Base-by-base conservation (phyloP, 177 flowering plant species). In the Vitis hybrid region DNA sequence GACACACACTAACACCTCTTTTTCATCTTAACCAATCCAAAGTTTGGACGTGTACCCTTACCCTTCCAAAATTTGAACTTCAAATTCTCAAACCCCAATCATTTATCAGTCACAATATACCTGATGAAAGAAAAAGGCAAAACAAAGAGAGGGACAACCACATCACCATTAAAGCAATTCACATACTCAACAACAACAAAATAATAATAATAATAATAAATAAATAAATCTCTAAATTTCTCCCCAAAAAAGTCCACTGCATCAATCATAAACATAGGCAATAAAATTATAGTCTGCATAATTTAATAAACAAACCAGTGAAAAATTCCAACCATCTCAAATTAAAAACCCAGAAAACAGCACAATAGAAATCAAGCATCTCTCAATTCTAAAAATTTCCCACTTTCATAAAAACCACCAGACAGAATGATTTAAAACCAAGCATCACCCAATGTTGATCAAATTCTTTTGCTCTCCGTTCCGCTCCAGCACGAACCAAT, bases 41-140 rank as follows among this genome's bases (percentile, higher is more conserved):
- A 55, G 33, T 15, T 8, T 1, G 47, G 10, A 24, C 31, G 17
- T 18, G 13, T 49, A 55, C 65, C 31, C 4, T 4, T n/a, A 24
- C 54, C 38, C 31, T 28, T 28, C 70, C 69, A 65, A 19, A 67
- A 60, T 31, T 8, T 63, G 53, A 28, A 14, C 54, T 24, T 56
- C 60, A 18, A 17, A 28, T 51, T 28, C 55, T 15, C 5, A 62
- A 6, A 33, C 24, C 20, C 14, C 6, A 51, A 68, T 62, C 22
- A 58, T 67, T 65, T 38, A 53, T 65, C 24, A 71, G 63, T 20
- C n/a, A 65, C 56, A 19, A 49, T 18, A 61, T 63, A 28, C 14
- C 38, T 58, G 20, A 28, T 28, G 64, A n/a, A 14, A n/a, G 3
- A 55, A 17, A 28, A 67, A 31, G 13, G 47, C 47, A 5, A 38